Conservation (phyloP, 441 rosid genomes). For the Syzygium syzygioides region DNA sequence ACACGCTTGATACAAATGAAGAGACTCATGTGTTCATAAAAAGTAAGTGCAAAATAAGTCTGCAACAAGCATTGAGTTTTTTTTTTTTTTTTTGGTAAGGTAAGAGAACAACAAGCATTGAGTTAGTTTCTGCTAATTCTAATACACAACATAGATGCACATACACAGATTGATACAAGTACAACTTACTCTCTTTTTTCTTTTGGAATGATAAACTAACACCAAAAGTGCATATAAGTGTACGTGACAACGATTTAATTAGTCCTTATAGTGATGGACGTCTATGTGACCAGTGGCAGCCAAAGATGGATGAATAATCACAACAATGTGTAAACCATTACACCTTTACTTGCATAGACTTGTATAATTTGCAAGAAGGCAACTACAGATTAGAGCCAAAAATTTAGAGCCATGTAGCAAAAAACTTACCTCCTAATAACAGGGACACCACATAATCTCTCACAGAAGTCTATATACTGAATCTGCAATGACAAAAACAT, state of each 20-base stretch:
- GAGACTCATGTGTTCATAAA: not conserved
- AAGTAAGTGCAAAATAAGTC: not conserved
- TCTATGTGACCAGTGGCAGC: not conserved
- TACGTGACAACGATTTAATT: not conserved
- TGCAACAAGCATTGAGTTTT: not conserved
- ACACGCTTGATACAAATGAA: not conserved
- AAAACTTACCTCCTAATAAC: constrained; percentile 77
- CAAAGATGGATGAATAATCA: not conserved
- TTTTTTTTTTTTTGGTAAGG: too few species aligned
- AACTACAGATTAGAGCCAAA: not conserved
- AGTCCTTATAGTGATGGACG: not conserved
- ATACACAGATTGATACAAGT: not conserved
- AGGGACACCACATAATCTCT: constrained; percentile 92
- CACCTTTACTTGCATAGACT: not conserved
- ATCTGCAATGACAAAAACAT: constrained; percentile 34
- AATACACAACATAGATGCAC: not conserved
- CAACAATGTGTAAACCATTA: not conserved
- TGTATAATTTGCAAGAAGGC: not conserved
- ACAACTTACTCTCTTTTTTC: not conserved
- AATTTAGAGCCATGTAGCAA: not conserved
- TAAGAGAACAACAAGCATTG: too few species aligned
- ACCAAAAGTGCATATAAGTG: not conserved
- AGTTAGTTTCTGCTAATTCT: not conserved
- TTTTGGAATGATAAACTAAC: not conserved
- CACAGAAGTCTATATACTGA: constrained; percentile 95